These are phyloP conservation scores for Beta corolliflora DNA, from an alignment of 179 eudicot species.

Conservation along the genomic window DNA sequence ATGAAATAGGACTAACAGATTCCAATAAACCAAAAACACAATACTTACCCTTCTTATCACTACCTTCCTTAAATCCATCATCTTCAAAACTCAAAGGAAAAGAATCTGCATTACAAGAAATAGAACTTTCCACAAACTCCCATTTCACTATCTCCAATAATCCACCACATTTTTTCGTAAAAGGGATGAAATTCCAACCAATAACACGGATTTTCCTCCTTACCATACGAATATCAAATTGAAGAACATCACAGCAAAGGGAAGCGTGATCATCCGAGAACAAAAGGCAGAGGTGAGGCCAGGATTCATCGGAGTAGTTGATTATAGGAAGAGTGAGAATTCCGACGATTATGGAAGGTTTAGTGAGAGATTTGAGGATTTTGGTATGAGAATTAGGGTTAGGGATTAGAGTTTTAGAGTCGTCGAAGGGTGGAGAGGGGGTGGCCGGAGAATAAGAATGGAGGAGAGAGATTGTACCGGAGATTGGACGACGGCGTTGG, in stretches of 20 bases:
- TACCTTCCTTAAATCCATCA: constrained; percentile 16
- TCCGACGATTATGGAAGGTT: constrained; percentile 56
- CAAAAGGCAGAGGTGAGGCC: constrained; percentile 48
- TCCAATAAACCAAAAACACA: constrained; percentile 47
- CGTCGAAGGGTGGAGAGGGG: constrained; percentile 15
- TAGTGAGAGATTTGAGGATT: constrained; percentile 45
- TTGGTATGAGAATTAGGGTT: constrained; percentile 25
- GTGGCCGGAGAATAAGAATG: constrained; percentile 11
- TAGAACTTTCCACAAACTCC: constrained; percentile 33
- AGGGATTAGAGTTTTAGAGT: constrained; percentile 26
- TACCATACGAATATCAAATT: constrained; percentile 47
- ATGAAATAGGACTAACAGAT: constrained; percentile 69
- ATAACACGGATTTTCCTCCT: constrained; percentile 48
- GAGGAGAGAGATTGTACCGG: constrained; percentile 54
- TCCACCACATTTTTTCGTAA: constrained; percentile 45
- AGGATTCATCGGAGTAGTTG: constrained; percentile 18
- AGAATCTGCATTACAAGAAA: constrained; percentile 17
- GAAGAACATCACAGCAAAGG: constrained; percentile 67
- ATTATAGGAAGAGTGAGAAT: constrained; percentile 44
- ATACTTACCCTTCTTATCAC: constrained; percentile 40
- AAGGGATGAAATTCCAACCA: constrained; percentile 83
- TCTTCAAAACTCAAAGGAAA: constrained; percentile 37
- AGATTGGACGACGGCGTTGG: constrained; percentile 49
- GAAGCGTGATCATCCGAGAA: constrained; percentile 59
- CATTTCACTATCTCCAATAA: constrained; percentile 71